Conservation (phyloP, 495 filamentous ascomycete genomes). For the Neurospora sp. region DNA sequence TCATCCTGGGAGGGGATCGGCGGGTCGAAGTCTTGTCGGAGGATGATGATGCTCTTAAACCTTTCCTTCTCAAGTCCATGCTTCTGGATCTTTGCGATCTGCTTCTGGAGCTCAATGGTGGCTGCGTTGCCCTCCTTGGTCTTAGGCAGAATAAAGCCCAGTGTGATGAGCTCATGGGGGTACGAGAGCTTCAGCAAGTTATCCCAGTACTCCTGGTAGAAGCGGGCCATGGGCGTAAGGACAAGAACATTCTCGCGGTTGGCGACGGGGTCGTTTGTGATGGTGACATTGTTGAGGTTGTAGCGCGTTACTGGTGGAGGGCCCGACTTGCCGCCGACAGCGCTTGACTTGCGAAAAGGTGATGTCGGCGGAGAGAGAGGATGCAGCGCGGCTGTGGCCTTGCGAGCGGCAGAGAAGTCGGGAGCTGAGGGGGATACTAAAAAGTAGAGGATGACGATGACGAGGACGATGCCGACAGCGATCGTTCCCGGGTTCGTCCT, state of each 20-base stretch:
- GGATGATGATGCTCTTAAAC: slow-evolving; percentile 85
- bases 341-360: slow-evolving; percentile 63
- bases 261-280: slow-evolving; percentile 56
- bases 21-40: slow-evolving; percentile 89
- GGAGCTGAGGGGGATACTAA: slow-evolving; percentile 36
- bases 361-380: slow-evolving; percentile 74
- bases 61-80: slow-evolving; percentile 65
- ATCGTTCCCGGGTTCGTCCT: slow-evolving; percentile 44
- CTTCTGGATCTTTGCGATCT: slow-evolving; percentile 72
- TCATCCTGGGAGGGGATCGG: slow-evolving; percentile 74
- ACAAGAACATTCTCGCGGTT: slow-evolving; percentile 84
- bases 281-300: slow-evolving; percentile 86
- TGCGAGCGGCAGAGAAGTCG: slow-evolving; percentile 26
- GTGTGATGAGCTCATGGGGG: slow-evolving; percentile 84
- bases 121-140: slow-evolving; percentile 80
- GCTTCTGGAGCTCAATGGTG: slow-evolving; percentile 68
- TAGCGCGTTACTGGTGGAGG: slow-evolving; percentile 91
- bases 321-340: slow-evolving; percentile 44
- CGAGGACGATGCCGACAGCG: slow-evolving; percentile 37
- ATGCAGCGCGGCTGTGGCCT: slow-evolving; percentile 54
- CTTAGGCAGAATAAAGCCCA: slow-evolving; percentile 95
- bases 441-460: slow-evolving; percentile 46
- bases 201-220: slow-evolving; percentile 93
- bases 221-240: slow-evolving; percentile 83
- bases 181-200: slow-evolving; percentile 79